Base-by-base conservation (phyloP, 2,329 filamentous ascomycete species). In the Graphilbum ipis-grandicollis region DNA sequence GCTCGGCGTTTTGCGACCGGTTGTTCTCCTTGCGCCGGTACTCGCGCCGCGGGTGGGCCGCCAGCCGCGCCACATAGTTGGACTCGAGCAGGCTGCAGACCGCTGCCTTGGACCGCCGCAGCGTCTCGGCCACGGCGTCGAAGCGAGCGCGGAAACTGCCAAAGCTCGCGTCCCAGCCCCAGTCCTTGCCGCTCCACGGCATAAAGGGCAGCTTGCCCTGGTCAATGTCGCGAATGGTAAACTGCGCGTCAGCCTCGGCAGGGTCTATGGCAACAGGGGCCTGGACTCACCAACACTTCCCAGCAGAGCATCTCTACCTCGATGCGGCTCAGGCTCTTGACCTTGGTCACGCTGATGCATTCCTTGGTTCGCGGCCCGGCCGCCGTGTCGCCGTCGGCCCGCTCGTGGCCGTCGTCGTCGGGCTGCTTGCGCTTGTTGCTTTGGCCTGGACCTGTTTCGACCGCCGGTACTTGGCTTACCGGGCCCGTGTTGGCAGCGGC, bases 21-120 rank as follows among this genome's bases (percentile, higher is more conserved):
- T 47, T 47, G 41, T 42, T 43, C 21, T 41, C 38, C 35, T 47
- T 47, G 31, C 45, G 43, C 31, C 41, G 40, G 31, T 38, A 38
- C 39, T 47, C 45, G 34, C 41, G 41, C 7, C 22, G 33, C 25
- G 45, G 45, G 26, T 46, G 44, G 0, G 42, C 37, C 3, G 35
- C 42, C 23, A 47, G 40, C 14, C 45, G 44, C 13, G 39, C 39
- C 35, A 38, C 33, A 28, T 45, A 44, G 34, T 37, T 33, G 2
- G 42, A 43, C 36, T 43, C 43, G 4, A 47, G 38, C 31, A 47
- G 36, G 25, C 44, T 43, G 35, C 41, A 40, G 6, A 47, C 45
- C 23, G 41, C 39, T 4, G 45, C 45, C 37, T 47, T 47, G 31
- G 40, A 43, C 14, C 33, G 31, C 9, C 41, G 40, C 10, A 45